Evolutionary conservation across 768 basidiomycete species (phyloP).

Genomic region (Calocybe cyanea): DNA sequence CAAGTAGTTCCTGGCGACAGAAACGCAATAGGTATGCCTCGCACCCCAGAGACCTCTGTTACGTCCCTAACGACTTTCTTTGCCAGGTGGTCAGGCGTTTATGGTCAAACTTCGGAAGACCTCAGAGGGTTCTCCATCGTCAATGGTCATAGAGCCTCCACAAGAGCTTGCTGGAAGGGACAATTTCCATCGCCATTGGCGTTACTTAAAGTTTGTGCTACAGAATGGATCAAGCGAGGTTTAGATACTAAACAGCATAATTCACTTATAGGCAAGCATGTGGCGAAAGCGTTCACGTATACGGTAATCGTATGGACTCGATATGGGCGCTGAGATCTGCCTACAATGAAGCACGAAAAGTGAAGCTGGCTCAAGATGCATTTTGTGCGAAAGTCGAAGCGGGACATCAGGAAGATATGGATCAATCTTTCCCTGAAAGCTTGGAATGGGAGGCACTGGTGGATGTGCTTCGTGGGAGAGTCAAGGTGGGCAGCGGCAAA

Average conservation of each 20-base stretch:
- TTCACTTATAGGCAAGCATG: constrained; percentile 50
- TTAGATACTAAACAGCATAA: constrained; percentile 5
- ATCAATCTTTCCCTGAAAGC: constrained; percentile 61
- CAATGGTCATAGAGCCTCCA: constrained; percentile 86
- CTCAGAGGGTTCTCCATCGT: constrained; percentile 65
- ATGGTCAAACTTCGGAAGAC: constrained; percentile 83
- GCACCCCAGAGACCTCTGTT: not conserved
- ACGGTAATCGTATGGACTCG: constrained; percentile 71
- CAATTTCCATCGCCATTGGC: constrained; percentile 50
- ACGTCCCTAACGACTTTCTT: not conserved
- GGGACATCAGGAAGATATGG: constrained; percentile 37
- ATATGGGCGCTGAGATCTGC: constrained; percentile 79
- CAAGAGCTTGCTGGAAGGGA: constrained; percentile 49
- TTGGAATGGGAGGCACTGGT: constrained; percentile 74
- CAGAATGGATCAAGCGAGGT: not conserved
- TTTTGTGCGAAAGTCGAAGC: constrained; percentile 64
- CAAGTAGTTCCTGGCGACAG: constrained; percentile 76
- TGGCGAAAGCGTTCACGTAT: constrained; percentile 44
- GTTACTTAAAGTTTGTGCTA: constrained; percentile 70
- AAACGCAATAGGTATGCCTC: constrained; percentile 63
- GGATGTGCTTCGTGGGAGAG: constrained; percentile 81
- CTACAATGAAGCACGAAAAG: constrained; percentile 67
- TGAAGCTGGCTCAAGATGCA: constrained; percentile 66
- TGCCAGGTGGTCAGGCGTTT: constrained; percentile 81
- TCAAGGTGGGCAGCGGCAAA: constrained; percentile 69